Base-by-base conservation (phyloP, 2,329 filamentous ascomycete genomes). In the Dendryphion nanum region DNA sequence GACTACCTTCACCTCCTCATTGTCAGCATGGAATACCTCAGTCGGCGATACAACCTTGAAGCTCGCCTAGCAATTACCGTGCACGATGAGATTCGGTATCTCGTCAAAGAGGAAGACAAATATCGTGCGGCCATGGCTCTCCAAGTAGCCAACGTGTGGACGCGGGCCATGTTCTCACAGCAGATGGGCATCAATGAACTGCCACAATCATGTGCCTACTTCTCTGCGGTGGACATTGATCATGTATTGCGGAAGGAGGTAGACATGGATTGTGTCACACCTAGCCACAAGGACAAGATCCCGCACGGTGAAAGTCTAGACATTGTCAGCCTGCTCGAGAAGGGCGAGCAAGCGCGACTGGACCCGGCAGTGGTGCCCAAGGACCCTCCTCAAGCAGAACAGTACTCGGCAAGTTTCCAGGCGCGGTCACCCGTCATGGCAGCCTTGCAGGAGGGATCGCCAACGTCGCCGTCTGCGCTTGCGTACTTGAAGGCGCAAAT, bases 191-290 rank as follows among this genome's bases (percentile, higher is more conserved):
- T 98, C 55, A 76, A 95, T 48, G 93, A 98, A 57, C 77, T 98
- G 7, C 93, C 94, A 1, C 93, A 97, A 59, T 83, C 86, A 0
- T 96, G 90, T 56, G 93, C 93, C 6, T 98, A 89, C 67, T 98
- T 98, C 68, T 94, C 87, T 1, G 91, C 93, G 3, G 82, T 98
- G 5, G 93, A 98, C 59, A 87, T 98, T 49, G 93, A 98, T 59
- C 83, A 89, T 53, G 90, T 98, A 3, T 75, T 98, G n/a, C 81
- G 93, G 35, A 98, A 98, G 63, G 93, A 98, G 66, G 94, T 98
- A 4, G 86, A 98, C 63, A 95, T 98, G 88, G 86, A 95, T 58
- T 98, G 93, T 62, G 69, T 97, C 30, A 98, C 93, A 0, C 93
- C 93, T 1, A 93, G 86, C 30, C 86, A 98, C 64, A 77, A 78